A percentile compares a stretch with the other conserved stretches of the same genome.
Evolutionary conservation across 1,284 basidiomycete species (phyloP).

Genomic region (Cryptococcus sp.): DNA sequence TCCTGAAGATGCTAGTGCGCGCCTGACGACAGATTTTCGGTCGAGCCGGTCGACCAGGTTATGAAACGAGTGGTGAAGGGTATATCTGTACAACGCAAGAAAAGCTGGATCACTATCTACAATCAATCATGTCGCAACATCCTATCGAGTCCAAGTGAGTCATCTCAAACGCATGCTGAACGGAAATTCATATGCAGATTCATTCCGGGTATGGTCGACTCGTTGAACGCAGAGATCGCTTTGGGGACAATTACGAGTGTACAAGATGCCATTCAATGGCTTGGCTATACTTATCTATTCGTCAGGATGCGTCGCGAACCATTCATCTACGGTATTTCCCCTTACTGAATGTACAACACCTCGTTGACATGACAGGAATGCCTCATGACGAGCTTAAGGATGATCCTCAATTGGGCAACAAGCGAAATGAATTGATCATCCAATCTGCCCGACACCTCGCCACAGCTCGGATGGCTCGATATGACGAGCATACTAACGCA

Average conservation of each 20-base stretch:
- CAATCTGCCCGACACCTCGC: conserved; percentile 68
- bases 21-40: conserved; percentile 67
- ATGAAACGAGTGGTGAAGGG: conserved; percentile 92
- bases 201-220: conserved; percentile 77
- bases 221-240: conserved; percentile 92
- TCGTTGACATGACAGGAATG: conserved; percentile 59
- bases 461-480: conserved; percentile 78
- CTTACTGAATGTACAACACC: background rate
- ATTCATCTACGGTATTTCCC: conserved; percentile 69
- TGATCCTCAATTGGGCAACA: conserved; percentile 72
- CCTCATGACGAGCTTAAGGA: conserved; percentile 65
- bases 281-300: conserved; percentile 95
- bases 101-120: conserved; percentile 87
- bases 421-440: conserved; percentile 68
- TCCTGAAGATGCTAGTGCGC: background rate
- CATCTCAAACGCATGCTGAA: background rate
- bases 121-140: conserved; percentile 84
- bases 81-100: conserved; percentile 95
- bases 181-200: conserved; percentile 56
- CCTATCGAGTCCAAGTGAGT: conserved; percentile 93
- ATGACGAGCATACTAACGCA: conserved; percentile 60
- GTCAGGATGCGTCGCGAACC: conserved; percentile 95
- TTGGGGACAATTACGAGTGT: conserved; percentile 89
- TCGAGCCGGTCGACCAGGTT: conserved; percentile 91
- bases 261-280: conserved; percentile 86